Base-by-base conservation (phyloP, 768 basidiomycete species). In the Mycena floridula region DNA sequence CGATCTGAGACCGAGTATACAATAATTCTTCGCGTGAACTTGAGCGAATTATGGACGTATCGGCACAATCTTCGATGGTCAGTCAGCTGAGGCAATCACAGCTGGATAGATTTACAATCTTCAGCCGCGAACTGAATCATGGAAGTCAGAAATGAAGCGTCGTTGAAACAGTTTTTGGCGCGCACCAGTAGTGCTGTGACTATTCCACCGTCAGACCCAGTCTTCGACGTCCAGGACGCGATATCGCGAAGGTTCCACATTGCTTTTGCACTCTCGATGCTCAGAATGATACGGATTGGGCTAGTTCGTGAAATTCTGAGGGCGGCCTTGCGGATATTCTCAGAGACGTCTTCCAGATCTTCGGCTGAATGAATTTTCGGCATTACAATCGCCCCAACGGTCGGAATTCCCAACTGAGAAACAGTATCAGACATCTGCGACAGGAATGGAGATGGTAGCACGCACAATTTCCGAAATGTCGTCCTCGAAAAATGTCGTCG, bases 101-200 rank as follows among this genome's bases (percentile, higher is more conserved):
- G 15, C 37, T 11, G 27, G 12, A 13, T 3, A 35, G 20, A 57
- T 75, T 50, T 61, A 92, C 90, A 95, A 55, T 97, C 93, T 67
- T 97, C 93, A 18, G 92, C 89, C 3, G 89, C 93, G 60, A 96
- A 97, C 93, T 95, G 52, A 1, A 22, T 2, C 40, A 26, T 26
- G 36, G 42, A 28, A 48, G 24, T 37, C 44, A 18, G 44, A 11
- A 12, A 25, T 39, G 38, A 24, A 16, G 23, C 13, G 4, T 15
- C 4, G 5, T 39, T 16, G 5, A 39, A 2, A 24, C 13, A 16
- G 23, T 16, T 39, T 13, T 3, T 5, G 23, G 22, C 23, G 66
- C 83, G 45, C 58, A 85, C 86, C 57, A 92, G 64, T 38, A 93
- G 66, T 7, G 82, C 85, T 40, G 65, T 71, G 42, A 94, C 55